These are phyloP conservation scores for Nothophoma quercina DNA, from an alignment of 2,329 filamentous ascomycete genomes.

Conservation along the genomic window DNA sequence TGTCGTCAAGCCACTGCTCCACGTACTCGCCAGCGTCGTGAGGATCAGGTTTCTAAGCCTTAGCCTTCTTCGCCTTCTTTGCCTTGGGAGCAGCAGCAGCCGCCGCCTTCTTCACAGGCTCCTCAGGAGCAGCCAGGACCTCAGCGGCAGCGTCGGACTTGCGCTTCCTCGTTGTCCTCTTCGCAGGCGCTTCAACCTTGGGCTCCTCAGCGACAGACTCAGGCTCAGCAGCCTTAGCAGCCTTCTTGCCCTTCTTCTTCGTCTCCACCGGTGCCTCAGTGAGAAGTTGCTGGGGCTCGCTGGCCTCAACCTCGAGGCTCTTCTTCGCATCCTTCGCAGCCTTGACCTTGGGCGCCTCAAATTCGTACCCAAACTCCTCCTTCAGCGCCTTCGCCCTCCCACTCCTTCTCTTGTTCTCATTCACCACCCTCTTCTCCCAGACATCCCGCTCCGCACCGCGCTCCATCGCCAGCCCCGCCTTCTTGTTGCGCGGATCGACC, in stretches of 20 bases:
- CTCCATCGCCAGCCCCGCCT: conserved; percentile 78
- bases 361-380: conserved; percentile 83
- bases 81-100: conserved; percentile 19
- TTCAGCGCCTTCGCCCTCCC: conserved; percentile 77
- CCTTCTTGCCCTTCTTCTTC: conserved; percentile 48
- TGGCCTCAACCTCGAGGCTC: conserved; percentile 31
- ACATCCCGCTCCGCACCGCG: conserved; percentile 74
- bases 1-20: too few species aligned
- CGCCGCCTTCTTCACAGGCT: conserved; percentile 22
- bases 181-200: conserved; percentile 11
- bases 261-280: conserved; percentile 26
- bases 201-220: conserved; percentile 22
- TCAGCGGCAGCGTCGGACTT: conserved; percentile 29
- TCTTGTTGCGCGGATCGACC: conserved; percentile 83
- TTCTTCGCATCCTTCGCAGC: conserved; percentile 55
- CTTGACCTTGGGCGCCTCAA: conserved; percentile 77
- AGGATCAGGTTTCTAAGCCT: conserved; percentile 7
- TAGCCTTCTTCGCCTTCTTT: conserved; percentile 34
- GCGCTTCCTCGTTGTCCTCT: conserved; percentile 32
- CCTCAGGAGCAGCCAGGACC: conserved; percentile 25
- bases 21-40: too few species aligned
- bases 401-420: conserved; percentile 74
- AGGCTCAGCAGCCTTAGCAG: conserved; percentile 34
- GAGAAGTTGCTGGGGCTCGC: conserved; percentile 37
- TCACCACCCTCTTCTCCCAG: conserved; percentile 80